Evolutionary conservation across 106 monocot species (phyloP).

Genomic region (Acorus calamus): DNA sequence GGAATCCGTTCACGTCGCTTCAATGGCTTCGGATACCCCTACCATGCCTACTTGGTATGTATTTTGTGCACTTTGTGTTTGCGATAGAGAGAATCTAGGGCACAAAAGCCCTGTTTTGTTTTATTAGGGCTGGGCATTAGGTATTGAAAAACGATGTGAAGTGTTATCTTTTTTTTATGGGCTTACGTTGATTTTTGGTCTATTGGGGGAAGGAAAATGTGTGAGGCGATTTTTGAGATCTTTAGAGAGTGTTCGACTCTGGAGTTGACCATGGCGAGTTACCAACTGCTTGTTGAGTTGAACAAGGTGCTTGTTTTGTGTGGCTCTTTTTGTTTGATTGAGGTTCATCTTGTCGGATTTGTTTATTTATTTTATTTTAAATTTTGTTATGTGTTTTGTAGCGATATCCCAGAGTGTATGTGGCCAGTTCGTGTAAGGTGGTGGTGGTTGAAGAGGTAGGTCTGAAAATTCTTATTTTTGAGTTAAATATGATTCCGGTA

Average conservation of each 20-base stretch:
- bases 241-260: constrained; percentile 45
- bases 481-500: not conserved
- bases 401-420: constrained; percentile 70
- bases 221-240: constrained; percentile 57
- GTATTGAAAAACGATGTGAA: not conserved
- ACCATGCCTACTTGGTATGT: constrained; percentile 46
- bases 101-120: not conserved
- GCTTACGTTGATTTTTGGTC: not conserved
- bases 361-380: not conserved
- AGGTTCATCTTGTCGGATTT: not conserved
- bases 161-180: constrained; percentile 4
- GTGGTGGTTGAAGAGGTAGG: constrained; percentile 68
- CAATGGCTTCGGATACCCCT: constrained; percentile 31
- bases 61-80: no score
- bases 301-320: constrained; percentile 33
- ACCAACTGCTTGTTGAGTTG: constrained; percentile 58
- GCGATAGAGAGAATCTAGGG: no score
- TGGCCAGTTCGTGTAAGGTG: constrained; percentile 23
- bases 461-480: not conserved
- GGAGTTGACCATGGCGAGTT: constrained; percentile 58
- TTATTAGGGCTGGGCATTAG: not conserved
- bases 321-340: not conserved
- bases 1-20: constrained; percentile 60
- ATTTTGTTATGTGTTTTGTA: constrained; percentile 14
- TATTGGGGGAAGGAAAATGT: constrained; percentile 46